Evolutionary conservation across 2,329 filamentous ascomycete species (phyloP).

Genomic region (Diaporthe destruens): DNA sequence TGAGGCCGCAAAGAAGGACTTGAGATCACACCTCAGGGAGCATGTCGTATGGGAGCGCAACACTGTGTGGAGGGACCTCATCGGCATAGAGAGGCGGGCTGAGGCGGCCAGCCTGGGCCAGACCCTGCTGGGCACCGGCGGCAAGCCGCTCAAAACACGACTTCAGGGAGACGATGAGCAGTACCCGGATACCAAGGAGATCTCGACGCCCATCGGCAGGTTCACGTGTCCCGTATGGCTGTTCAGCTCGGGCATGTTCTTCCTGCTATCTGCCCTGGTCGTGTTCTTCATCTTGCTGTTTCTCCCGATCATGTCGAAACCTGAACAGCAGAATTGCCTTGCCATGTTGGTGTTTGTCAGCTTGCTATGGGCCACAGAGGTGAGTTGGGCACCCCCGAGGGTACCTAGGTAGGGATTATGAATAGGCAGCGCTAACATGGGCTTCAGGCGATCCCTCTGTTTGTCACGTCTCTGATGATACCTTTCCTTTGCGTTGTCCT

Average conservation of each 20-base stretch:
- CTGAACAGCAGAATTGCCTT: constrained; percentile 95
- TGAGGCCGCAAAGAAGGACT: constrained; percentile 81
- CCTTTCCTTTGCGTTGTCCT: constrained; percentile 93
- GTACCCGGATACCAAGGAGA: constrained; percentile 71
- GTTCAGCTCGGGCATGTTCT: constrained; percentile 83
- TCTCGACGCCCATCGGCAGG: constrained; percentile 83
- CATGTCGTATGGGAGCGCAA: constrained; percentile 99
- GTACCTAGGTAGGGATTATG: too few relatives aligned
- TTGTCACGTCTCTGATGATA: constrained; percentile 93
- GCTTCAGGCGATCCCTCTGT: constrained; percentile 87
- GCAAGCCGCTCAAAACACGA: constrained; percentile 74
- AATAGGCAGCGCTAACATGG: constrained; percentile 3
- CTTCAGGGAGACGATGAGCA: constrained; percentile 88
- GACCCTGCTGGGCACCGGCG: constrained; percentile 82
- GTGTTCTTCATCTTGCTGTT: constrained; percentile 82
- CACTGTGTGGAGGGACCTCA: constrained; percentile 99
- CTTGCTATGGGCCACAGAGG: constrained; percentile 95
- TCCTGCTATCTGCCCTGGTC: constrained; percentile 76
- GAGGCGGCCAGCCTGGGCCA: constrained; percentile 93
- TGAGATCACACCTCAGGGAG: constrained; percentile 91
- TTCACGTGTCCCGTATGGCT: constrained; percentile 85
- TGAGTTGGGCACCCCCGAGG: constrained; percentile 51
- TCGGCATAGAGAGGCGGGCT: constrained; percentile 94
- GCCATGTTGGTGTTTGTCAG: constrained; percentile 95
- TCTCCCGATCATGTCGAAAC: constrained; percentile 84